phyloP scores from a whole-genome alignment of 2,329 filamentous ascomycete genomes.

The Alternaria conjuncta region DNA sequence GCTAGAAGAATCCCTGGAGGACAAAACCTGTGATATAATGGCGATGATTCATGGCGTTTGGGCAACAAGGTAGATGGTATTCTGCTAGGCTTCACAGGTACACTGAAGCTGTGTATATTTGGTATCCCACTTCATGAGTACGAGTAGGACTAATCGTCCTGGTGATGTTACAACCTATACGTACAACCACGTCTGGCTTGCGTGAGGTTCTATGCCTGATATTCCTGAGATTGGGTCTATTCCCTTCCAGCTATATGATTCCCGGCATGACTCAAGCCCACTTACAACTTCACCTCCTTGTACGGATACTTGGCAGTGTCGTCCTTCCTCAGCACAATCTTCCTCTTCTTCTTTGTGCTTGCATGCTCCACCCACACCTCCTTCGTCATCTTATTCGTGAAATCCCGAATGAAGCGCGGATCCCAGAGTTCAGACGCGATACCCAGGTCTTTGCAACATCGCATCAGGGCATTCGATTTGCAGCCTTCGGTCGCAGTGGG shows the following conservation, averaged over 20 bases:
- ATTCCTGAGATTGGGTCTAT: conserved; percentile 1
- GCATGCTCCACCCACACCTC: conserved; percentile 92
- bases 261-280: neutral
- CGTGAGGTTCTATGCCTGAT: neutral
- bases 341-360: conserved; percentile 84
- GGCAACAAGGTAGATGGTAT: conserved; percentile 3
- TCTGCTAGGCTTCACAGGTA: conserved; percentile 4
- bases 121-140: neutral
- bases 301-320: conserved; percentile 72
- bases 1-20: conserved; percentile 24
- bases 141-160: neutral
- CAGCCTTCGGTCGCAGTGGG: conserved; percentile 95
- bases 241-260: neutral
- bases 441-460: conserved; percentile 97
- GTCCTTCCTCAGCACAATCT: conserved; percentile 86
- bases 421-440: conserved; percentile 97
- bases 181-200: neutral
- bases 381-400: conserved; percentile 74
- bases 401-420: conserved; percentile 84
- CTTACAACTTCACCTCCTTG: conserved; percentile 55
- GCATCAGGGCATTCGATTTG: conserved; percentile 97
- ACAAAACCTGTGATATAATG: conserved; percentile 4
- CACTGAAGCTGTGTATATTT: conserved; percentile 2
- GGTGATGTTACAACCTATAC: neutral
- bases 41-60: conserved; percentile 15